Conservation (phyloP, 2,329 filamentous ascomycete species). For the Sporothrix dimorphospora region DNA sequence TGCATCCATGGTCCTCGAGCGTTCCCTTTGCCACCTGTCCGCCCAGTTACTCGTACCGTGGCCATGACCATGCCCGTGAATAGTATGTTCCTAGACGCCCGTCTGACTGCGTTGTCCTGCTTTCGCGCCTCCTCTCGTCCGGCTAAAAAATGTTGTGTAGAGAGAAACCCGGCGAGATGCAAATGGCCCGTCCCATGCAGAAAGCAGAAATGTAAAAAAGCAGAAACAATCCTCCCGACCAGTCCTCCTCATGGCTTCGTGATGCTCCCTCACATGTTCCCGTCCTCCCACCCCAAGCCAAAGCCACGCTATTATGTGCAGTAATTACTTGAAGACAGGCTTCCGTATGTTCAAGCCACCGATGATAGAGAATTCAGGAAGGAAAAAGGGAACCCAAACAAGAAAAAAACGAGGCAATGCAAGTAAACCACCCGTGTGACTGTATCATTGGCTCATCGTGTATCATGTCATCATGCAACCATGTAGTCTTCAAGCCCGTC, state of each 20-base stretch:
- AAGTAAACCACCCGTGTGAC: background rate
- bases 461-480: slow-evolving; percentile 52
- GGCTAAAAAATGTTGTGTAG: slow-evolving; percentile 12
- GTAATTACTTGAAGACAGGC: background rate
- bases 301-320: slow-evolving; percentile 10
- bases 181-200: slow-evolving; percentile 1
- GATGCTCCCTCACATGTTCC: background rate
- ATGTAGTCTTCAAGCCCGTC: slow-evolving; percentile 70
- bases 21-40: background rate
- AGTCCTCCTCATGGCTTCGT: background rate
- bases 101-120: background rate
- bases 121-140: background rate
- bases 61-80: background rate
- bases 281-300: background rate
- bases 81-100: background rate
- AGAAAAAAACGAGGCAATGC: slow-evolving; percentile 6
- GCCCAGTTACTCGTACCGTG: background rate
- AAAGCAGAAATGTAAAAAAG: background rate
- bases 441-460: slow-evolving; percentile 4
- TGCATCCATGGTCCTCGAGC: background rate
- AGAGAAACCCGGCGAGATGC: slow-evolving; percentile 22
- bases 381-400: background rate
- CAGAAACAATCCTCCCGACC: background rate
- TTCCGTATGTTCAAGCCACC: background rate
- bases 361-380: background rate